A percentile compares a stretch with the other conserved stretches of the same genome.
Conservation (phyloP, 192 early-diverging fungal species). For the Oehlia diaphana region DNA sequence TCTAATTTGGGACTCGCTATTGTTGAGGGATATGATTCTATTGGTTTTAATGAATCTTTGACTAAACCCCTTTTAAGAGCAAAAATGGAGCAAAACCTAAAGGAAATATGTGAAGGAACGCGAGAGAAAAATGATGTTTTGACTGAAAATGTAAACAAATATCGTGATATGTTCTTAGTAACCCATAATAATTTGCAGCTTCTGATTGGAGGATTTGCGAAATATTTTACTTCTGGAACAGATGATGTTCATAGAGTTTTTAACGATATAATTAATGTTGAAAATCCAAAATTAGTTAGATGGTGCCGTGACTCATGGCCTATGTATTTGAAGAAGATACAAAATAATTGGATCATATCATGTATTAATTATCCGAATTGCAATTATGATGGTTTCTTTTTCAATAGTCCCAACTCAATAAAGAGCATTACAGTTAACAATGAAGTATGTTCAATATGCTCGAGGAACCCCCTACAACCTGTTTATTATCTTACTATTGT, state of each 20-base stretch:
- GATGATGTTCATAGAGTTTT: neutral
- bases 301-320: neutral
- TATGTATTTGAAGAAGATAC: neutral
- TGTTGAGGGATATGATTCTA: conserved; percentile 82
- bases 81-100: conserved; percentile 27
- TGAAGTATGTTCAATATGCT: neutral
- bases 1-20: conserved; percentile 86
- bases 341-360: neutral
- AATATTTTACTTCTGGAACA: neutral
- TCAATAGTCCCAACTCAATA: neutral
- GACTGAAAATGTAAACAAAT: neutral
- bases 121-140: neutral
- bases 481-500: neutral
- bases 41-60: conserved; percentile 84
- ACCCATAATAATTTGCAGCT: neutral
- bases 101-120: conserved; percentile 7
- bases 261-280: neutral
- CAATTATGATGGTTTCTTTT: neutral
- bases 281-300: neutral
- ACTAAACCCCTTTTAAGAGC: conserved; percentile 85
- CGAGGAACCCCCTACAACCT: neutral
- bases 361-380: neutral
- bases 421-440: neutral
- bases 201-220: neutral
- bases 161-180: neutral